A percentile compares a stretch with the other conserved stretches of the same genome.
Conservation (phyloP, 2,329 filamentous ascomycete genomes). For the Graphilbum sp. region DNA sequence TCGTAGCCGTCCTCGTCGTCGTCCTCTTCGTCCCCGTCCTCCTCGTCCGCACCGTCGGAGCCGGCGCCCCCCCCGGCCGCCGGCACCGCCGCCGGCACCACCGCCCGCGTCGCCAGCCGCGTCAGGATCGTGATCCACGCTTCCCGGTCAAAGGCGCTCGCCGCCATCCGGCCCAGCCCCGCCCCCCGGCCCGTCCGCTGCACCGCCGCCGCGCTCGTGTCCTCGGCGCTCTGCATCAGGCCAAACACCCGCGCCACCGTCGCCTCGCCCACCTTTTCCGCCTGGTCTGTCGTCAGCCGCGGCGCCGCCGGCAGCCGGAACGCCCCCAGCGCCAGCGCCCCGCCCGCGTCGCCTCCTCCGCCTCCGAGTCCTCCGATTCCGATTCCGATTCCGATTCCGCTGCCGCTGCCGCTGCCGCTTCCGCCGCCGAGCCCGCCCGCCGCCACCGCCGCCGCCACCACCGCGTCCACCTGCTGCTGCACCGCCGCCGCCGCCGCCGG, state of each 20-base stretch:
- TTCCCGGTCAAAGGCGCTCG: slow-evolving; percentile 69
- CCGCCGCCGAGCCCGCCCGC: not conserved
- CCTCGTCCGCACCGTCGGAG: slow-evolving; percentile 37
- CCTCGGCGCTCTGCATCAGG: slow-evolving; percentile 59
- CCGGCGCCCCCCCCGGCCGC: slow-evolving; percentile 14
- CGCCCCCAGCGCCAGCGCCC: slow-evolving; percentile 50
- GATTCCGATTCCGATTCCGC: no score
- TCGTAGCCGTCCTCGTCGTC: slow-evolving; percentile 61
- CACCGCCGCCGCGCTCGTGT: slow-evolving; percentile 18
- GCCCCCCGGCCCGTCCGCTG: slow-evolving; percentile 25
- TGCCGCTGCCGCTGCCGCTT: not conserved
- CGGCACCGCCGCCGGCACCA: slow-evolving; percentile 17
- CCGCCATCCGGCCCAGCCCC: slow-evolving; percentile 72
- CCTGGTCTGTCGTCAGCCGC: slow-evolving; percentile 53
- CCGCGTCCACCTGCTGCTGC: not conserved
- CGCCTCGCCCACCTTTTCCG: slow-evolving; percentile 56
- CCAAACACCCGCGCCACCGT: slow-evolving; percentile 64
- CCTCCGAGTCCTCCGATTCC: no score
- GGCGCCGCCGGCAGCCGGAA: slow-evolving; percentile 70
- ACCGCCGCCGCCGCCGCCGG: slow-evolving; percentile 20
- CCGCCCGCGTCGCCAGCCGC: slow-evolving; percentile 66
- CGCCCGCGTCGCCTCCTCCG: slow-evolving; percentile 25
- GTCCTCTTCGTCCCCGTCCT: slow-evolving; percentile 73
- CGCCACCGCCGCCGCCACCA: not conserved
- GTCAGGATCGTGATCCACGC: slow-evolving; percentile 83